Base-by-base conservation (phyloP, 306 rosid species). In the Cucurbita maxima region DNA sequence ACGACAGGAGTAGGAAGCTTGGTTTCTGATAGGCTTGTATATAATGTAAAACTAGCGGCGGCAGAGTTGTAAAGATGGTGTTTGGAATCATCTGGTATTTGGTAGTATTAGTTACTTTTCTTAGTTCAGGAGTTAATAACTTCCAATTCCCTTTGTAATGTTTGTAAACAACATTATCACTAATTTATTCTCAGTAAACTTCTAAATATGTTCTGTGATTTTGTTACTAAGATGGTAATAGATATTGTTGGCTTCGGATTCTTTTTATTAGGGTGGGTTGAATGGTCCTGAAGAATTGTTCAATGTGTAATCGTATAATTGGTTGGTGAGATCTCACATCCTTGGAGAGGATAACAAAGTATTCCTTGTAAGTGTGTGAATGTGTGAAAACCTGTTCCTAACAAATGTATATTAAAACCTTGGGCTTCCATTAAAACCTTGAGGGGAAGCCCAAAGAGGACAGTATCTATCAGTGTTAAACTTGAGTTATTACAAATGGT, bases 11-110 rank as follows among this genome's bases (percentile, higher is more conserved):
- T 71, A 66, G 61, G 75, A 37, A 55, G 56, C 45, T 5, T 34
- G 38, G 76, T 72, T 72, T 72, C 38, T 72, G 75, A 10, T 53
- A 55, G 64, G 12, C 13, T 34, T 72, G 76, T 72, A 72, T 72
- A 72, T 72, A 30, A 71, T 72, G 76, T 72, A 72, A 72, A 53
- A 72, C 25, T 72, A 55, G 76, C 48, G 2, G 76, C 48, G 2
- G 81, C 69, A 77, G 90, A 85, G 96, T 76, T 90, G 92, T 88
- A 84, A 86, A 86, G 87, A 76, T 81, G 81, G 81, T 76, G 85
- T 76, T 87, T 84, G 92, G 83, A 79, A 82, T 85, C 76, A 83
- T 81, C 59, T 70, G 59, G 47, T 25, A 36, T 70, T 70, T 70
- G 58, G 59, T 14, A 22, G 22, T 44, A 44, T 66, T 81, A 78